Conservation (phyloP, 169 alveolate species). For the Eimeria praecox region DNA sequence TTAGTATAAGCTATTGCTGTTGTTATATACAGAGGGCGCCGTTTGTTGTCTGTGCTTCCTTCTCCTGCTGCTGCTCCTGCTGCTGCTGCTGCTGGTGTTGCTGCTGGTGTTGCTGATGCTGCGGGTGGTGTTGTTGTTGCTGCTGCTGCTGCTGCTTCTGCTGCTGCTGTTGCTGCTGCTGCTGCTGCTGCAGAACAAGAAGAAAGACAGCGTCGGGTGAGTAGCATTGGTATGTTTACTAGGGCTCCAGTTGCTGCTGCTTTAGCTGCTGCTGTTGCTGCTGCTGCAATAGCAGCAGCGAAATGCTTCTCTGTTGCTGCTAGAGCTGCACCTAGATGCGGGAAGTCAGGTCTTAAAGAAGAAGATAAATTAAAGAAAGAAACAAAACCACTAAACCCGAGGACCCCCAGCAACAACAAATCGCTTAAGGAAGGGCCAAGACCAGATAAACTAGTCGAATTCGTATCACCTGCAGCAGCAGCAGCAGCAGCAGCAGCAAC, state of each 20-base stretch:
- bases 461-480: neutral
- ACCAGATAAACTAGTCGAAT: neutral
- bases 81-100: neutral
- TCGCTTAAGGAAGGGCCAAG: neutral
- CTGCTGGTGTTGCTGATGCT: conserved; percentile 30
- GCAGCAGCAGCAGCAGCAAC: conserved; percentile 4
- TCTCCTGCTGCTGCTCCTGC: neutral
- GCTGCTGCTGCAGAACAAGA: neutral
- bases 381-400: neutral
- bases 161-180: conserved; percentile 33
- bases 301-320: neutral
- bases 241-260: no score
- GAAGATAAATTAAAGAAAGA: neutral
- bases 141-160: neutral
- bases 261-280: neutral
- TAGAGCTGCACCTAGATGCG: neutral
- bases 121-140: neutral
- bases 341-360: neutral
- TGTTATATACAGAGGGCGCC: conserved; percentile 88
- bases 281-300: neutral
- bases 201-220: neutral
- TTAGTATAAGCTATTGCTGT: conserved; percentile 96
- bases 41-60: neutral
- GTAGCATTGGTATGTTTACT: neutral
- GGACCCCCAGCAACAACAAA: no score